Evolutionary conservation across 179 eudicot genomes (phyloP).

Genomic region (Nepenthes alata): DNA sequence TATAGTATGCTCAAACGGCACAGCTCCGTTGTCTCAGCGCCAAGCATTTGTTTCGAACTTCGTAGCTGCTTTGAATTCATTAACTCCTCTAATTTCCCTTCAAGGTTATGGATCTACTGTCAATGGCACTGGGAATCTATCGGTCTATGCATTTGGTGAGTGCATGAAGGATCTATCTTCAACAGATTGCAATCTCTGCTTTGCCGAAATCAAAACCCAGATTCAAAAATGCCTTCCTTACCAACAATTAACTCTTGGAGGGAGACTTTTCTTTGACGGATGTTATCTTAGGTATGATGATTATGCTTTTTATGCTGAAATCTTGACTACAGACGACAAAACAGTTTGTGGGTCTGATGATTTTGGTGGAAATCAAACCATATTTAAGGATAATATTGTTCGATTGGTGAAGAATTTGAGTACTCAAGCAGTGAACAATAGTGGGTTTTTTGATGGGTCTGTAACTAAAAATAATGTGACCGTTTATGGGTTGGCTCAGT

Average conservation of each 20-base stretch:
- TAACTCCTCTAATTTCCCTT: constrained; percentile 14
- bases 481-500: constrained; percentile 46
- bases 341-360: constrained; percentile 22
- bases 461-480: constrained; percentile 19
- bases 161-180: constrained; percentile 34
- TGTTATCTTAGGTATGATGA: constrained; percentile 41
- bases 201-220: constrained; percentile 29
- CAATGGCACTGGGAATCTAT: constrained; percentile 20
- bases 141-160: constrained; percentile 37
- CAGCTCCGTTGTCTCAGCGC: constrained; percentile 22
- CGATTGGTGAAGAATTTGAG: constrained; percentile 29
- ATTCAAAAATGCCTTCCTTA: constrained; percentile 37
- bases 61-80: constrained; percentile 23
- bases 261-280: constrained; percentile 35
- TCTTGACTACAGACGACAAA: constrained; percentile 17
- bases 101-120: constrained; percentile 14
- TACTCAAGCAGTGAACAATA: constrained; percentile 16
- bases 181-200: constrained; percentile 36
- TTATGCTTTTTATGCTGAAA: constrained; percentile 24
- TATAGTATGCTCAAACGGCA: constrained; percentile 29
- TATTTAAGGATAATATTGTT: constrained; percentile 16
- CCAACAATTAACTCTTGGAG: constrained; percentile 28
- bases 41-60: constrained; percentile 28
- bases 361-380: constrained; percentile 16
- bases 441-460: constrained; percentile 23